Conservation (phyloP, 2,329 filamentous ascomycete species). For the Colletotrichum simmondsii region DNA sequence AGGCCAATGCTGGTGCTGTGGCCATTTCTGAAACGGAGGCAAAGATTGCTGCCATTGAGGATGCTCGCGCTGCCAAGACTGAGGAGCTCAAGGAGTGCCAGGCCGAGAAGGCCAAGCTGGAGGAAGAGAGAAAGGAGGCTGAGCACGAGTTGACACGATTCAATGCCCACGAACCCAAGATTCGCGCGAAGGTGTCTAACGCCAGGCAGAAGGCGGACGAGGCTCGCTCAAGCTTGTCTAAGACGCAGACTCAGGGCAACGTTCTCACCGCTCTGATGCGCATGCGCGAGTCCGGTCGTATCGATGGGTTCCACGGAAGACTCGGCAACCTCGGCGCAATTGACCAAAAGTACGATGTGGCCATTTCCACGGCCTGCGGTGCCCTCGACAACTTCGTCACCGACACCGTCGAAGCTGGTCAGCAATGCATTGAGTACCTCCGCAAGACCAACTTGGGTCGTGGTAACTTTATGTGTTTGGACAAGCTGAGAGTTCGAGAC, state of each 20-base stretch:
- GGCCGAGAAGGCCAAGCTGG: constrained; percentile 75
- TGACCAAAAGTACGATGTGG: constrained; percentile 92
- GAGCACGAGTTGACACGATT: constrained; percentile 80
- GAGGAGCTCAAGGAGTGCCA: constrained; percentile 82
- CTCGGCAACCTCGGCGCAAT: constrained; percentile 95
- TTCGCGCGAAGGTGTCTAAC: constrained; percentile 86
- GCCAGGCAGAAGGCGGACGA: constrained; percentile 96
- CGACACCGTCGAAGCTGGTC: constrained; percentile 93
- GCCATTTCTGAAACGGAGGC: constrained; percentile 85
- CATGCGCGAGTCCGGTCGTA: constrained; percentile 93
- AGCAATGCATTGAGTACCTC: constrained; percentile 97
- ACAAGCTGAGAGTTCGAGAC: constrained; percentile 84
- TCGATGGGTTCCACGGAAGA: constrained; percentile 95
- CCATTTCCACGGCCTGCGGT: constrained; percentile 96
- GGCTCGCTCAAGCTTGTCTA: constrained; percentile 88
- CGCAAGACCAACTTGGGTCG: constrained; percentile 97
- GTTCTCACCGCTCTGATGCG: constrained; percentile 93
- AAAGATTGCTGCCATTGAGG: constrained; percentile 80
- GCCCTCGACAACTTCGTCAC: constrained; percentile 96
- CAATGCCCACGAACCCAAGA: constrained; percentile 79
- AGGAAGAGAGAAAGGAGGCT: constrained; percentile 79
- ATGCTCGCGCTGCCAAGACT: constrained; percentile 76
- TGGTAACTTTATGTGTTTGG: constrained; percentile 95
- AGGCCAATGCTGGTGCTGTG: constrained; percentile 86
- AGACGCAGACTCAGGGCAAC: constrained; percentile 91